These are phyloP conservation scores for Plectosphaerella cucumerina DNA, from an alignment of 2,329 filamentous ascomycete genomes.

Conservation along the genomic window DNA sequence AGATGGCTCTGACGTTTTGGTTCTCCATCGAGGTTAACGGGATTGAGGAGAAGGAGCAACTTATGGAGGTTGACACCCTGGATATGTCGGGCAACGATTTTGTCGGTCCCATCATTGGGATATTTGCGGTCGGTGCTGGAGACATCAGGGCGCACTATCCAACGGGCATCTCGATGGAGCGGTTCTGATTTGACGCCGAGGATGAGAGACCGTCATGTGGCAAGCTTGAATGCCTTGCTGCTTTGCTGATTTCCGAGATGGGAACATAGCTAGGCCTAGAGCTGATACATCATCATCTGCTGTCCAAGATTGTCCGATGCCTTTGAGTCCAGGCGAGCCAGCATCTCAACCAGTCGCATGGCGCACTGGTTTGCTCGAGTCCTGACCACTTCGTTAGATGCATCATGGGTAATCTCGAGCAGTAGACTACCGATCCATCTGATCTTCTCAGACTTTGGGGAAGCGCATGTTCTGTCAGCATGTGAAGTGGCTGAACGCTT, in stretches of 20 bases:
- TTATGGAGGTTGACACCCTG: slow-evolving; percentile 16
- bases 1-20: not conserved
- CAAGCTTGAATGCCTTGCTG: too few relatives aligned
- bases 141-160: not conserved
- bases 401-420: slow-evolving; percentile 20
- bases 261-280: not conserved
- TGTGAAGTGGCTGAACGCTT: too few relatives aligned
- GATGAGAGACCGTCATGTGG: too few relatives aligned
- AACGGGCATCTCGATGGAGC: not conserved
- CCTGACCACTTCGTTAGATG: not conserved
- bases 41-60: not conserved
- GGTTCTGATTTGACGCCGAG: too few relatives aligned
- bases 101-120: slow-evolving; percentile 23
- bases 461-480: not conserved
- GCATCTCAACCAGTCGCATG: slow-evolving; percentile 34
- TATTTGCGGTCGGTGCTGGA: slow-evolving; percentile 16
- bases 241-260: too few relatives aligned
- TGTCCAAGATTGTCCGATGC: slow-evolving; percentile 25
- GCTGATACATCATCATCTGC: not conserved
- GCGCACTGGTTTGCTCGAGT: not conserved
- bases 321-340: slow-evolving; percentile 35
- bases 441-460: slow-evolving; percentile 31
- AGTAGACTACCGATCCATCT: slow-evolving; percentile 31
- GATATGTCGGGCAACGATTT: slow-evolving; percentile 26
- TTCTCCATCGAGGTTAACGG: not conserved